Evolutionary conservation across 352 stramenopile species (phyloP), one percentile per base, ranked within the genome.

Genomic region (Phytopythium delawarense): DNA sequence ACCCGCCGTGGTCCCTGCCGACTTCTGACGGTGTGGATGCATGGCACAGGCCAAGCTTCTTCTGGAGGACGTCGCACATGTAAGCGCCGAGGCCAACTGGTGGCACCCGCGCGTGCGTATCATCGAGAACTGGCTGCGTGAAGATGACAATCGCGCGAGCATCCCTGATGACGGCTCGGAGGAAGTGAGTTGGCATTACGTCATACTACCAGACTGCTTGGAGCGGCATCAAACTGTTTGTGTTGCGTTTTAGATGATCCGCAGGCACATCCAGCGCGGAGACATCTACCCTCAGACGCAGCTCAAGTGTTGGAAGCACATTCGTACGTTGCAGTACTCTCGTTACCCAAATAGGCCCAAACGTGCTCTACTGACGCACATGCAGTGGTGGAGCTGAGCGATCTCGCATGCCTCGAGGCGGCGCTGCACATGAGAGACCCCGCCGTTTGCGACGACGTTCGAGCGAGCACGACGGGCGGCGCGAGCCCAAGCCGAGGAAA

Each of bases 301-400:
- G 56, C 64, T 76, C 66, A 91, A 90, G 60, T 94, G 85, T 63
- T 94, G 82, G 85, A 86, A 82, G 28, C 75, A 94, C 53, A 90
- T 92, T 34, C 16, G 79, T 88, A 77, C 37, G 74, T 61, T 0
- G 5, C 7, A 34, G 52, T 25, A 23, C 18, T 25, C 0, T 37
- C 5, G 12, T 40, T 40, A 15, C 35, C 35, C 6, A 2, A 16
- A 32, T 12, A 4, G 21, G 7, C 23, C 21, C 35, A 21, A 21
- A 7, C 30, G 18, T 44, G 7, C 48, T 7, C 6, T 2, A n/a
- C 18, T n/a, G 4, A 23, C 64, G 18, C 40, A 20, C 40, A 6
- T 1, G 13, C 52, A 88, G 80, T 92, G 37, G 64, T 89, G 42
- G 84, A 94, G 59, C 66, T 94, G 2, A 74, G 78, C 35, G 84